Evolutionary conservation across 768 basidiomycete genomes (phyloP).

Genomic region (Trichaptum fuscoviolaceum): DNA sequence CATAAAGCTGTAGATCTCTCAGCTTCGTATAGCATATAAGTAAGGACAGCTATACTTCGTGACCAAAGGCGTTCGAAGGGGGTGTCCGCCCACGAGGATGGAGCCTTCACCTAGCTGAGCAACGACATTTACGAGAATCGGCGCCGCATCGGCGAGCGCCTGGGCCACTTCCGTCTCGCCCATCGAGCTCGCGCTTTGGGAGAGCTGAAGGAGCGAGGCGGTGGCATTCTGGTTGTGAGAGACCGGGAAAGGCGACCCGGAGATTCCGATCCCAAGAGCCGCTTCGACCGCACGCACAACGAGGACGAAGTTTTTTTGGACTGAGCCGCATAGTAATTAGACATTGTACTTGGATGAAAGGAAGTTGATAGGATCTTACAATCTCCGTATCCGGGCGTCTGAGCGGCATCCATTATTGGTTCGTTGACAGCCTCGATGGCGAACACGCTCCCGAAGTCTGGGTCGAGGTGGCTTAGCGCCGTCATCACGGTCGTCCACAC

Average conservation of each 20-base stretch:
- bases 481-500: conserved; percentile 84
- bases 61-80: conserved; percentile 21
- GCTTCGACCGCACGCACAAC: conserved; percentile 63
- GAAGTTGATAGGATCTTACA: conserved; percentile 38
- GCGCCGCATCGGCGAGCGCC: conserved; percentile 29
- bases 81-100: background rate
- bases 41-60: conserved; percentile 27
- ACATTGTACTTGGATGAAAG: background rate
- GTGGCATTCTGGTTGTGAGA: conserved; percentile 1
- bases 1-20: conserved; percentile 54
- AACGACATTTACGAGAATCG: conserved; percentile 30
- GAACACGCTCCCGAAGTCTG: conserved; percentile 58
- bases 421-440: conserved; percentile 77
- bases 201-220: background rate
- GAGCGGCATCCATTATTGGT: conserved; percentile 62
- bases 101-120: background rate
- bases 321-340: conserved; percentile 27
- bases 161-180: conserved; percentile 15
- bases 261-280: conserved; percentile 44
- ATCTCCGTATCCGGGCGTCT: conserved; percentile 64
- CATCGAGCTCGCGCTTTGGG: background rate
- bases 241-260: conserved; percentile 4
- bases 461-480: conserved; percentile 60
- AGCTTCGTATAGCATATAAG: conserved; percentile 3
- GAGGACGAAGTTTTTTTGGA: conserved; percentile 65